A percentile compares a stretch with the other conserved stretches of the same genome.
These are phyloP conservation scores for Francoa sonchifolia DNA, from an alignment of 441 rosid species.

Conservation along the genomic window DNA sequence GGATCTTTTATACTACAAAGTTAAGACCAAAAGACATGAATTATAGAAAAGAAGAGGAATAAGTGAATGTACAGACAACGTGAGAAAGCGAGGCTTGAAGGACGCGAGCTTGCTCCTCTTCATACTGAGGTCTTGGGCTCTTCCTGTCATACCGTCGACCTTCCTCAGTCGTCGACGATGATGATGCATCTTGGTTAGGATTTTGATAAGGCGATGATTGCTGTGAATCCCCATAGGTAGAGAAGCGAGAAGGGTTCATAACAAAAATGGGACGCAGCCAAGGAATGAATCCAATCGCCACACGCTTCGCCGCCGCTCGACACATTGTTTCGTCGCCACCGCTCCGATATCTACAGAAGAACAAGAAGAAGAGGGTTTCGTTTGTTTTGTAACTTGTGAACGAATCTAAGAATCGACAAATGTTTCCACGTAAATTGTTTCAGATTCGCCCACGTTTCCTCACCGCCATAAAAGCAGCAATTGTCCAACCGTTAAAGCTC, in stretches of 20 bases:
- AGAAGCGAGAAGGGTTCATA: conserved; percentile 22
- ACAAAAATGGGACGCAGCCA: conserved; percentile 15
- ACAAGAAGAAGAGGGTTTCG: no score
- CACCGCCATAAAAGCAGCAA: no score
- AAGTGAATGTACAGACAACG: conserved; percentile 37
- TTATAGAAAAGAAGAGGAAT: not conserved
- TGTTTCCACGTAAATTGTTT: no score
- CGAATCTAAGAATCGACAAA: no score
- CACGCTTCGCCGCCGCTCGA: conserved; percentile 45
- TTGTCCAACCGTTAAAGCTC: no score
- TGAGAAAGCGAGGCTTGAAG: conserved; percentile 67
- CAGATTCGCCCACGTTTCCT: no score
- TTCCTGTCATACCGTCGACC: conserved; percentile 23
- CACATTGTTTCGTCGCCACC: conserved; percentile 24
- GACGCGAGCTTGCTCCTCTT: conserved; percentile 69
- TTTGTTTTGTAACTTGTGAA: no score
- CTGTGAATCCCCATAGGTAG: conserved; percentile 20
- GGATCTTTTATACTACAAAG: not conserved
- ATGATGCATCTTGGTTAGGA: conserved; percentile 9
- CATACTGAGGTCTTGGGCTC: conserved; percentile 39
- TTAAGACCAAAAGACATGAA: not conserved
- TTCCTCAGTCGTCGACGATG: conserved; percentile 28
- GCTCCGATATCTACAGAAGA: not conserved
- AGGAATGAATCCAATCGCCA: conserved; percentile 16
- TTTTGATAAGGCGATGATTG: conserved; percentile 21